phyloP scores from a whole-genome alignment of 306 rosid genomes.

The Dryas octopetala region DNA sequence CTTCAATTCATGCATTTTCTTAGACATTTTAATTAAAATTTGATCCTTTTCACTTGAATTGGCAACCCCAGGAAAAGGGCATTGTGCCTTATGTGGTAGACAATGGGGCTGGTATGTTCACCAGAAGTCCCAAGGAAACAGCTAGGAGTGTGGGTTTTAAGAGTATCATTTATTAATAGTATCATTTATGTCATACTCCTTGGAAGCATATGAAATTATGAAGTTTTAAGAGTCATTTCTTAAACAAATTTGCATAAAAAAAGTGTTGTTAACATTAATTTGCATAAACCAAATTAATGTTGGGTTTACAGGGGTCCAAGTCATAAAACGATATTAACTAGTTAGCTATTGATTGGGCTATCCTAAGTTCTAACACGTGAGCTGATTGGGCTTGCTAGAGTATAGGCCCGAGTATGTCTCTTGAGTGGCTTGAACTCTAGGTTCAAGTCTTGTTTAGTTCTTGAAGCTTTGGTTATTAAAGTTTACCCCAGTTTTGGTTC shows the following conservation, averaged over 20 bases:
- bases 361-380: background rate
- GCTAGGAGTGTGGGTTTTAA: conserved; percentile 70
- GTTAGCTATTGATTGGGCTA: background rate
- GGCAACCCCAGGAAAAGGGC: conserved; percentile 74
- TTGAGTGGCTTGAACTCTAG: background rate
- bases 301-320: background rate
- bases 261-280: background rate
- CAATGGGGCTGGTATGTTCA: conserved; percentile 96
- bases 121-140: conserved; percentile 83
- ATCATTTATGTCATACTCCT: background rate
- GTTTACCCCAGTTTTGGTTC: background rate
- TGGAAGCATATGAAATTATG: background rate
- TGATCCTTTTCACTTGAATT: conserved; percentile 1
- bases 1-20: background rate
- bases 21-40: background rate
- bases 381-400: background rate
- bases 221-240: background rate
- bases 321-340: background rate
- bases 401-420: background rate
- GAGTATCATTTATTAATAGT: background rate
- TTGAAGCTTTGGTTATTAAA: background rate
- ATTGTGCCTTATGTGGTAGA: conserved; percentile 93
- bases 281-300: background rate
- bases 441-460: background rate
- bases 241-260: background rate